phyloP scores from a whole-genome alignment of 176 grass and related monocot genomes.

The Pontederia paniculata region DNA sequence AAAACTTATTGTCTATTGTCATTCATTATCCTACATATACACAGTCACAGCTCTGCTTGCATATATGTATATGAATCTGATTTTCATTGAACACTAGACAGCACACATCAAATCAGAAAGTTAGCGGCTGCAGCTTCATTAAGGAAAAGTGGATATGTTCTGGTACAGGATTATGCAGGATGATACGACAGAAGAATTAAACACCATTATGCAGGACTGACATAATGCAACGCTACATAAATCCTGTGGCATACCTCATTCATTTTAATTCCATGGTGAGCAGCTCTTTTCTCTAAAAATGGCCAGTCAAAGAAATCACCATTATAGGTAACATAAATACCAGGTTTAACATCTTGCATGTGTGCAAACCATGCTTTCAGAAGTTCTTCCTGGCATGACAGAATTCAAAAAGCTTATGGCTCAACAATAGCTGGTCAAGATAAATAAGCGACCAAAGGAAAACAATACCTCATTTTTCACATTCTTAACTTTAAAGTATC shows the following conservation, averaged over 20 bases:
- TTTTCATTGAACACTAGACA: no score
- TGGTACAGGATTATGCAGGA: no score
- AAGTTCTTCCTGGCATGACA: conserved; percentile 44
- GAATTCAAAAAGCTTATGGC: neutral
- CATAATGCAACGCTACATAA: no score
- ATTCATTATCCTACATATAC: no score
- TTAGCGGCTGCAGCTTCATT: no score
- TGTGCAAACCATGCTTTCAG: conserved; percentile 92
- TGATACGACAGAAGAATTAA: no score
- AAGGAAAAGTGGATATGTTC: no score
- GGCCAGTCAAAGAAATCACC: conserved; percentile 99
- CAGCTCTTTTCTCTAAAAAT: conserved; percentile 94
- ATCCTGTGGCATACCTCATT: conserved; percentile 34
- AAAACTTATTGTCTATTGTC: no score
- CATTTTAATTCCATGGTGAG: conserved; percentile 83
- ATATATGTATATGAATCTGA: no score
- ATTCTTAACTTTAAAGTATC: conserved; percentile 80
- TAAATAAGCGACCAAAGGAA: conserved; percentile 6
- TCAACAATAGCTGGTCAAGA: neutral
- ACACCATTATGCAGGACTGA: no score
- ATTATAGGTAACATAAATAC: conserved; percentile 99
- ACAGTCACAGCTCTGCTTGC: no score
- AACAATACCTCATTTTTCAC: conserved; percentile 67
- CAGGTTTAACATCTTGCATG: conserved; percentile 97
- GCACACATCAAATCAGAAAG: no score